These are phyloP conservation scores for Nakaseomyces glabratus DNA, from an alignment of 1,139 yeast genomes.

Conservation along the genomic window DNA sequence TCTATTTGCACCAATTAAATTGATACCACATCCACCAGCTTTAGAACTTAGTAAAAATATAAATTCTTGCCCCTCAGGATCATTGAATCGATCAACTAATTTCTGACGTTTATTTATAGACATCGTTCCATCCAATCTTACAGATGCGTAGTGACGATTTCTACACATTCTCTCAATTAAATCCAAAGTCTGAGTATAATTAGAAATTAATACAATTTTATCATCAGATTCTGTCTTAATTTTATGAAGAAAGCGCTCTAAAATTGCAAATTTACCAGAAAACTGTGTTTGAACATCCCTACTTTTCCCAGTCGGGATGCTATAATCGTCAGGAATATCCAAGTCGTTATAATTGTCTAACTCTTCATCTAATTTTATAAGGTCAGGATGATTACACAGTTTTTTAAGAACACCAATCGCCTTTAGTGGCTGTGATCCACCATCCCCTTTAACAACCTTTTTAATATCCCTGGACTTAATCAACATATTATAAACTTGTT, in stretches of 20 bases:
- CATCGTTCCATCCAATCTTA: constrained; percentile 89
- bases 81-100: constrained; percentile 81
- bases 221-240: constrained; percentile 79
- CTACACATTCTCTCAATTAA: constrained; percentile 83
- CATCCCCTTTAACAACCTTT: constrained; percentile 47
- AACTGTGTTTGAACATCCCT: constrained; percentile 49
- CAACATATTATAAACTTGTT: constrained; percentile 59
- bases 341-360: constrained; percentile 56
- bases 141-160: constrained; percentile 58
- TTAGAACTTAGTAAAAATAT: constrained; percentile 83
- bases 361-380: constrained; percentile 67
- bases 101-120: constrained; percentile 87
- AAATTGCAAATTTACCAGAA: constrained; percentile 49
- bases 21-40: constrained; percentile 99
- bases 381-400: constrained; percentile 87
- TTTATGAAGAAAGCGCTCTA: constrained; percentile 65
- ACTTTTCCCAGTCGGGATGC: constrained; percentile 18
- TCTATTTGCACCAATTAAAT: constrained; percentile 91
- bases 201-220: constrained; percentile 87
- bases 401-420: constrained; percentile 86
- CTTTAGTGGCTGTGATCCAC: constrained; percentile 70
- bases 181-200: constrained; percentile 90
- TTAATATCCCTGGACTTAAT: constrained; percentile 74
- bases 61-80: constrained; percentile 83
- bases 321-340: constrained; percentile 65